Percentiles rank a stretch among this genome's conserved stretches.
Evolutionary conservation across 2,329 filamentous ascomycete genomes (phyloP).

Genomic region (Scopulariopsis brevicaulis): DNA sequence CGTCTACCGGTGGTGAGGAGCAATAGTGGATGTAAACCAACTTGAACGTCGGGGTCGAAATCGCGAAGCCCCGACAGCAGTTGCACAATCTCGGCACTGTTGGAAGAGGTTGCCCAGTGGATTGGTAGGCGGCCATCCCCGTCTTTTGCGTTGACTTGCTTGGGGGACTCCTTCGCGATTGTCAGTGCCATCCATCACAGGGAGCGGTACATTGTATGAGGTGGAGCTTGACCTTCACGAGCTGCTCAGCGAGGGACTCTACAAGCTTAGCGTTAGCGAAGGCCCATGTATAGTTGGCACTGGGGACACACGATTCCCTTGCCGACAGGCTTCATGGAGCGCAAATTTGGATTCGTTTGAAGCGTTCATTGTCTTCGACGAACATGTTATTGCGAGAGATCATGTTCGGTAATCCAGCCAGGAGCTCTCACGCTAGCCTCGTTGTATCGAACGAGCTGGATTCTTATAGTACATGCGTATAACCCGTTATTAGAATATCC

Average conservation of each 20-base stretch:
- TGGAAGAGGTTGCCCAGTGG: slow-evolving; percentile 88
- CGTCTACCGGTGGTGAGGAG: not conserved
- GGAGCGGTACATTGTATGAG: not conserved
- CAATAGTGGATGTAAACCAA: slow-evolving; percentile 18
- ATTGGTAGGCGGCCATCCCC: slow-evolving; percentile 82
- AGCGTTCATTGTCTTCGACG: not conserved
- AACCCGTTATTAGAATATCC: too few species aligned
- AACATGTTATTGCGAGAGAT: not conserved
- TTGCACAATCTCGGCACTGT: slow-evolving; percentile 62
- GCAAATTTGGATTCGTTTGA: not conserved
- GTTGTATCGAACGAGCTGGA: too few species aligned
- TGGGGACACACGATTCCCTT: not conserved
- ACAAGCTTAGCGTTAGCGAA: not conserved
- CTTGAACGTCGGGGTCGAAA: slow-evolving; percentile 78
- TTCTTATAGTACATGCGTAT: too few species aligned
- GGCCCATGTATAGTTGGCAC: not conserved
- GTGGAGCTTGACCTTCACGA: not conserved
- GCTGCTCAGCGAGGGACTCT: slow-evolving; percentile 1
- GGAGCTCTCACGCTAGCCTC: not conserved
- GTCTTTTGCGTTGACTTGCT: slow-evolving; percentile 61
- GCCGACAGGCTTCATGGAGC: slow-evolving; percentile 1
- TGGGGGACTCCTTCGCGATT: slow-evolving; percentile 57
- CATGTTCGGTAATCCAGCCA: not conserved
- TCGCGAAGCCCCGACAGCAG: slow-evolving; percentile 57
- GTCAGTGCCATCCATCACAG: not conserved